Conservation (phyloP, 306 rosid genomes). For the Alnus rubra region DNA sequence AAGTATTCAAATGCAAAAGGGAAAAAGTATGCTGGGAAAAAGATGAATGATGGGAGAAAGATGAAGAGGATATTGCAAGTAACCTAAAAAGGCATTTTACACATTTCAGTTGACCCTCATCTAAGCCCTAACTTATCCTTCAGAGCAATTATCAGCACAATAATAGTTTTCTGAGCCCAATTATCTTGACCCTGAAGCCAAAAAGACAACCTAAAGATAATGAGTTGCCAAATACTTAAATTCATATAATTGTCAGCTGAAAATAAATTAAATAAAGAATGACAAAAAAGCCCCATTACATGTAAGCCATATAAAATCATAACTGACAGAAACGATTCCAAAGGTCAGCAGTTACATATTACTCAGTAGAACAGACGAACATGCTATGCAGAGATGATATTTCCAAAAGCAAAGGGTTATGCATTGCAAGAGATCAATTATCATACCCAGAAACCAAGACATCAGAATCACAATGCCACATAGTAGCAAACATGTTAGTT, state of each 20-base stretch:
- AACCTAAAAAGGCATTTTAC: neutral
- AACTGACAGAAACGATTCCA: neutral
- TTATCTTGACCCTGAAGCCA: neutral
- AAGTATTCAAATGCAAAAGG: neutral
- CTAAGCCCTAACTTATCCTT: neutral
- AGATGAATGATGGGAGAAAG: slow-evolving; percentile 11
- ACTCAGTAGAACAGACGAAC: slow-evolving; percentile 23
- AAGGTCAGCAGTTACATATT: slow-evolving; percentile 10
- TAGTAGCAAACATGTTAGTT: slow-evolving; percentile 15
- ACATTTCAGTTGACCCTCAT: neutral
- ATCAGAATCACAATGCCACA: slow-evolving; percentile 24
- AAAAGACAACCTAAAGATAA: neutral
- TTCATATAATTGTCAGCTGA: neutral
- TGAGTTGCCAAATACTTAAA: neutral
- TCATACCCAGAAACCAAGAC: slow-evolving; percentile 5
- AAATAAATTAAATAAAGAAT: neutral
- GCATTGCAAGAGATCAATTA: slow-evolving; percentile 20
- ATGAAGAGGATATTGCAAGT: neutral
- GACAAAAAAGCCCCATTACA: neutral
- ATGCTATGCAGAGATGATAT: slow-evolving; percentile 13
- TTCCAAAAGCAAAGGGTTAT: neutral
- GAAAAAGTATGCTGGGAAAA: neutral
- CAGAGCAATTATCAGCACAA: neutral
- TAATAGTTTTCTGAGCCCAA: neutral
- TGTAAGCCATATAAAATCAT: neutral